Evolutionary conservation across 495 filamentous ascomycete genomes (phyloP), one percentile per base, ranked within the genome.

Genomic region (Podospora tetraspora): DNA sequence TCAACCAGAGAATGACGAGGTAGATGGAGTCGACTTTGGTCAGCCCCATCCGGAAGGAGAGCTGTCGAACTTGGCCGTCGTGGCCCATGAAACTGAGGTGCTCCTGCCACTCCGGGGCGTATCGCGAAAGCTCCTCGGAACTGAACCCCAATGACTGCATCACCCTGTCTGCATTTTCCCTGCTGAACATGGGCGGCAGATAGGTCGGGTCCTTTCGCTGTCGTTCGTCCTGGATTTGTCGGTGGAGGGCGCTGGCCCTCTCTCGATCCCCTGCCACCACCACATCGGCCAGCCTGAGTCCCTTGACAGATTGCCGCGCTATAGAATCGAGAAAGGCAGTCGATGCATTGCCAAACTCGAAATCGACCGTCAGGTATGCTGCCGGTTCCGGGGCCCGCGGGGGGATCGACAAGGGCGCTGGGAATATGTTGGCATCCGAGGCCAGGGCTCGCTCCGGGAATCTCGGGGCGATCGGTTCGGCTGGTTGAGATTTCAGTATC

Each of bases 401-500:
- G 12, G 82, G 65, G 74, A 84, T 78, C 69, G 79, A 81, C 56
- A 84, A 67, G 16, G 81, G 77, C 12, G 84, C 71, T 21, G 79
- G 79, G 64, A 77, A 85, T 24, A 85, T 72, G 69, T 80, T 84
- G 11, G 82, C 80, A 63, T 84, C 83, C 21, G 77, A 63, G 4
- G 76, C 66, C 23, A 78, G 77, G 23, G 76, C 79, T 69, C 80
- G 80, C 27, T 84, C 79, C 61, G 84, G 63, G 71, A 81, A 82
- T 72, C 83, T 79, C 67, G 82, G 80, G 16, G 77, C 70, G 64
- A 79, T 68, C 61, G 80, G 63, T 66, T 84, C 76, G 73, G 77
- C 77, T 79, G 82, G 75, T 71, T 87, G 86, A 67, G 86, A 86
- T 76, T 88, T 88, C 68, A 89, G 76, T 61, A 88, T 80, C 69